A percentile compares a stretch with the other conserved stretches of the same genome.
These are phyloP conservation scores for Casuarina cunninghamiana DNA, from an alignment of 306 rosid species.

Conservation along the genomic window DNA sequence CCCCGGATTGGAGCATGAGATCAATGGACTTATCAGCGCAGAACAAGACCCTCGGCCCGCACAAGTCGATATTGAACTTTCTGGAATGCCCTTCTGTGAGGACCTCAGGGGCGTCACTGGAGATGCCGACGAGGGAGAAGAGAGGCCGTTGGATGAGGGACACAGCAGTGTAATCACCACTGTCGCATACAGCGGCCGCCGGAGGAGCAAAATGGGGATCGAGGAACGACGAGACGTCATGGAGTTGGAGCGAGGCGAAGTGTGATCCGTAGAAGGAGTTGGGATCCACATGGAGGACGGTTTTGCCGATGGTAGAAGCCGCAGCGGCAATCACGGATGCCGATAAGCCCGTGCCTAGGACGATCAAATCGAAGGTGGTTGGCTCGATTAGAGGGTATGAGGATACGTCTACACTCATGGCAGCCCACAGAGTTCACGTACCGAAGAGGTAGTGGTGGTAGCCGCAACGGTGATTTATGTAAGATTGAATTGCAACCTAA, in stretches of 20 bases:
- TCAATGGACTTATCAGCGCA: conserved; percentile 62
- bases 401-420: conserved; percentile 45
- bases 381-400: conserved; percentile 76
- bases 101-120: conserved; percentile 32
- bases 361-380: conserved; percentile 61
- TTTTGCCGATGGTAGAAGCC: conserved; percentile 64
- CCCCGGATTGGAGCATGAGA: conserved; percentile 57
- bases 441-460: not conserved
- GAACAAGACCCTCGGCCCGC: conserved; percentile 71
- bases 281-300: conserved; percentile 81
- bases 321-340: conserved; percentile 75
- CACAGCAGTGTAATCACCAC: conserved; percentile 30
- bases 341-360: conserved; percentile 72
- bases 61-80: conserved; percentile 65
- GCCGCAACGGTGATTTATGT: no score
- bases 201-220: conserved; percentile 34
- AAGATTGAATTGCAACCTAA: no score
- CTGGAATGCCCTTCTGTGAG: conserved; percentile 50
- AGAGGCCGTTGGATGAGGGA: conserved; percentile 39
- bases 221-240: conserved; percentile 61
- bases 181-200: conserved; percentile 16
- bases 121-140: conserved; percentile 47
- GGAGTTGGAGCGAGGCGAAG: conserved; percentile 59
- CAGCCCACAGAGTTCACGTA: conserved; percentile 28
- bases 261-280: conserved; percentile 72